Percentiles rank a stretch among this genome's conserved stretches.
Evolutionary conservation across 768 basidiomycete species (phyloP).

Genomic region (Lactifluus pinguis): DNA sequence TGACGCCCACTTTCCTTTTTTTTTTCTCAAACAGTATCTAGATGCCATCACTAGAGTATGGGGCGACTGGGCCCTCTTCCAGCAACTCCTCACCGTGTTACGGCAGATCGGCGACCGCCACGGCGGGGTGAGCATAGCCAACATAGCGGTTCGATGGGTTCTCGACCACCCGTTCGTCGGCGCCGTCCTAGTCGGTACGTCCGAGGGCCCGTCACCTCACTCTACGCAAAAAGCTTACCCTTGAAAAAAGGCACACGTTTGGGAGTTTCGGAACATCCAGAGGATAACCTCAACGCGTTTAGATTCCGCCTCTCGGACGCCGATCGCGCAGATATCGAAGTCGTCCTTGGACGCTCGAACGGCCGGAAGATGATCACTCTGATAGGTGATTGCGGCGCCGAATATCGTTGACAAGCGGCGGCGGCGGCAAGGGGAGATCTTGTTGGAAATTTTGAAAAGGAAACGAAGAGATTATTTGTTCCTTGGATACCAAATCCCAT

Average conservation of each 20-base stretch:
- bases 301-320: constrained; percentile 44
- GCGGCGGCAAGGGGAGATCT: neutral
- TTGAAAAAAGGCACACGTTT: constrained; percentile 49
- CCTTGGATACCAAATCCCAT: neutral
- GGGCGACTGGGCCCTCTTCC: constrained; percentile 74
- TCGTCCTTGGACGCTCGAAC: constrained; percentile 51
- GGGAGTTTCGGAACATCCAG: constrained; percentile 64
- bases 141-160: constrained; percentile 76
- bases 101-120: constrained; percentile 60
- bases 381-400: constrained; percentile 79
- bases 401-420: constrained; percentile 44
- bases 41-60: constrained; percentile 75
- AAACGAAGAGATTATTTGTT: neutral
- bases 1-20: too few species aligned
- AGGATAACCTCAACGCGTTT: constrained; percentile 59
- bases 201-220: neutral
- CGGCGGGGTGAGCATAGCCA: constrained; percentile 58
- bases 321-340: constrained; percentile 57
- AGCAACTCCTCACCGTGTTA: constrained; percentile 49
- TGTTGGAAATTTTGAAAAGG: neutral
- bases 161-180: constrained; percentile 71
- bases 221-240: too few species aligned
- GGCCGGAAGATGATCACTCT: constrained; percentile 51
- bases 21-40: constrained; percentile 48
- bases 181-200: constrained; percentile 66